These are phyloP conservation scores for Zea luxurians DNA, from an alignment of 176 grass and related monocot genomes.

Conservation along the genomic window DNA sequence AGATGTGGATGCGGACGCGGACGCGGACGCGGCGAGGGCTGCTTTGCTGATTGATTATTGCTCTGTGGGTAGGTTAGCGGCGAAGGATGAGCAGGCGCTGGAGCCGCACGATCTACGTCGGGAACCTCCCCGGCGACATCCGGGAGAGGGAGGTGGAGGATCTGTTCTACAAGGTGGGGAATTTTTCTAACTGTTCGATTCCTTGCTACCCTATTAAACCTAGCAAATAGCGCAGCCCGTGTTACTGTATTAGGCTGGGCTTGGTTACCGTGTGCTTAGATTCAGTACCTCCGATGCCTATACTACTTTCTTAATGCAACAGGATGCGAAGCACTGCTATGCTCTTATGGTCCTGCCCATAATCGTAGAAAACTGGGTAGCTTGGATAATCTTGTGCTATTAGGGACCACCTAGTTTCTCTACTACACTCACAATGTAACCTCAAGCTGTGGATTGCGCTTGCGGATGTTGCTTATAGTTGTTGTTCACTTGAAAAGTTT, in stretches of 20 bases:
- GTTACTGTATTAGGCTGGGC: no score
- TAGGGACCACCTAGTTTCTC: not conserved
- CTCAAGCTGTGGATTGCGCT: not conserved
- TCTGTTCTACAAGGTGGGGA: constrained; percentile 74
- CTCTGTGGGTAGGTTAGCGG: constrained; percentile 6
- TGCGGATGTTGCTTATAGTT: not conserved
- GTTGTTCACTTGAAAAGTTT: not conserved
- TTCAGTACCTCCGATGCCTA: not conserved
- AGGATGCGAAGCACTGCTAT: not conserved
- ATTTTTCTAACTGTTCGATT: not conserved
- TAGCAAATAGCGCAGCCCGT: not conserved
- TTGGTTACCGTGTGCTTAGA: not conserved
- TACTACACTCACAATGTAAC: not conserved
- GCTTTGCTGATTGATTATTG: not conserved
- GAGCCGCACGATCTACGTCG: constrained; percentile 87
- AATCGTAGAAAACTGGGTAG: not conserved
- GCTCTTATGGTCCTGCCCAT: not conserved
- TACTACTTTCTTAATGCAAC: not conserved
- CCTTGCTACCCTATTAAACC: not conserved
- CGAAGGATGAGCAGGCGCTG: constrained; percentile 72
- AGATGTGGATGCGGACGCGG: constrained; percentile 24
- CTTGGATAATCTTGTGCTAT: not conserved
- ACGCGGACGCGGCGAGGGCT: not conserved
- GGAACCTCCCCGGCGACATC: constrained; percentile 94
- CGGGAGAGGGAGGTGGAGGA: constrained; percentile 95